These are phyloP conservation scores for Rugonectria rugulosa DNA, from an alignment of 2,329 filamentous ascomycete genomes.

Conservation along the genomic window DNA sequence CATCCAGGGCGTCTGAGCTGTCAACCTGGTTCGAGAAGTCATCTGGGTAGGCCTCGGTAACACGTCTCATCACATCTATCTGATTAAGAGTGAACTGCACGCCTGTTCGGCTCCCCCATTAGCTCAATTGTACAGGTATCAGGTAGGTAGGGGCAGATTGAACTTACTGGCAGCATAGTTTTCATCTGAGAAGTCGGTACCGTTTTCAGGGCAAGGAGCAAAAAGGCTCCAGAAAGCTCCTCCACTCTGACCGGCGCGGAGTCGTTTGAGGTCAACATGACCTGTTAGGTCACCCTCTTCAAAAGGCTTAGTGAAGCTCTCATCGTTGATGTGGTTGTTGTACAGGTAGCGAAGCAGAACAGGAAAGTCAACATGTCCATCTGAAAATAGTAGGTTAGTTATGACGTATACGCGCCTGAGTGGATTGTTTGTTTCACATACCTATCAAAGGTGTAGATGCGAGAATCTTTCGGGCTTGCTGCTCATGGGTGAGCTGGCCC, in stretches of 20 bases:
- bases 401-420: too few relatives aligned
- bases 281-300: conserved; percentile 70
- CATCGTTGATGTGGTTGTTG: conserved; percentile 79
- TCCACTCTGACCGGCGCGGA: conserved; percentile 75
- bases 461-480: conserved; percentile 56
- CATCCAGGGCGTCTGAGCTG: conserved; percentile 66
- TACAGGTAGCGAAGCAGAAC: conserved; percentile 72
- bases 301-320: conserved; percentile 78
- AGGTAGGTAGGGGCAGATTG: neutral
- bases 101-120: conserved; percentile 46
- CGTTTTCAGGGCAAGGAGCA: conserved; percentile 76
- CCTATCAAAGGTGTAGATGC: conserved; percentile 58
- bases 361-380: conserved; percentile 90
- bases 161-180: conserved; percentile 73
- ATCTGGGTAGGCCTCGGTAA: conserved; percentile 69
- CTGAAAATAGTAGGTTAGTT: conserved; percentile 53
- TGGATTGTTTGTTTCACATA: conserved; percentile 33
- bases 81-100: conserved; percentile 76
- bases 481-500: conserved; percentile 46
- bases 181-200: conserved; percentile 75
- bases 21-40: conserved; percentile 72
- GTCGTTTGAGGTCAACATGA: conserved; percentile 82
- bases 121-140: neutral
- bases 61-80: conserved; percentile 74
- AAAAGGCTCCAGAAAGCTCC: conserved; percentile 96